phyloP scores from a whole-genome alignment of 2,329 filamentous ascomycete species.

The Neofusicoccum sp. region DNA sequence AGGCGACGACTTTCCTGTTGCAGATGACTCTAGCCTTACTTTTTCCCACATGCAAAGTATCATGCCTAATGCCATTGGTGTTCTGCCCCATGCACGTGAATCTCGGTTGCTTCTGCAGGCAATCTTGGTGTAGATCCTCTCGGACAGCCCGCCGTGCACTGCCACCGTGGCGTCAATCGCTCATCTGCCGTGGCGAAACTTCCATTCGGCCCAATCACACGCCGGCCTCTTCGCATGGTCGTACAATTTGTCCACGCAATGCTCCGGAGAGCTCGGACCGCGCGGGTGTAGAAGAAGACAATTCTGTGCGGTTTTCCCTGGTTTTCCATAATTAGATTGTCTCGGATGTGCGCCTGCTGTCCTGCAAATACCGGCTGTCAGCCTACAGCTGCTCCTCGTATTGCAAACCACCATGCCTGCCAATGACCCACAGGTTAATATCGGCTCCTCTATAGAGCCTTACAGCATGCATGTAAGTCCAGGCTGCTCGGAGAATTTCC shows the following conservation, averaged over 20 bases:
- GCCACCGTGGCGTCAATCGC: neutral
- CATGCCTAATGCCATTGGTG: neutral
- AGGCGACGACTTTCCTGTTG: neutral
- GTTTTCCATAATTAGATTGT: neutral
- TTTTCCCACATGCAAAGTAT: neutral
- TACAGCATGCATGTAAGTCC: constrained; percentile 58
- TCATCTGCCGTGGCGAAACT: constrained; percentile 1
- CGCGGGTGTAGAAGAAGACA: too few species aligned
- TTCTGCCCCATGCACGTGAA: neutral
- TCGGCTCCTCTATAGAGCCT: constrained; percentile 31
- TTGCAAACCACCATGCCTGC: neutral
- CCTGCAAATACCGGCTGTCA: too few species aligned
- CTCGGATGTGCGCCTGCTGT: too few species aligned
- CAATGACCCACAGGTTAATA: neutral
- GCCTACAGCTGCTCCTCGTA: too few species aligned
- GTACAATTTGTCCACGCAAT: neutral
- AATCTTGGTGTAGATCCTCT: neutral
- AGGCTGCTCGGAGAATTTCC: neutral
- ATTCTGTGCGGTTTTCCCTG: too few species aligned
- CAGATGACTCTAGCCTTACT: neutral
- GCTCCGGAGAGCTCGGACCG: neutral
- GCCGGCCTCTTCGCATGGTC: neutral
- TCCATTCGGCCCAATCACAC: neutral
- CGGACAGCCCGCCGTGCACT: neutral
- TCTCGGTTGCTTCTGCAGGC: neutral